A percentile compares a stretch with the other conserved stretches of the same genome.
These are phyloP conservation scores for Fagopyrum homotropicum DNA, from an alignment of 148 eudicot genomes.

Conservation along the genomic window DNA sequence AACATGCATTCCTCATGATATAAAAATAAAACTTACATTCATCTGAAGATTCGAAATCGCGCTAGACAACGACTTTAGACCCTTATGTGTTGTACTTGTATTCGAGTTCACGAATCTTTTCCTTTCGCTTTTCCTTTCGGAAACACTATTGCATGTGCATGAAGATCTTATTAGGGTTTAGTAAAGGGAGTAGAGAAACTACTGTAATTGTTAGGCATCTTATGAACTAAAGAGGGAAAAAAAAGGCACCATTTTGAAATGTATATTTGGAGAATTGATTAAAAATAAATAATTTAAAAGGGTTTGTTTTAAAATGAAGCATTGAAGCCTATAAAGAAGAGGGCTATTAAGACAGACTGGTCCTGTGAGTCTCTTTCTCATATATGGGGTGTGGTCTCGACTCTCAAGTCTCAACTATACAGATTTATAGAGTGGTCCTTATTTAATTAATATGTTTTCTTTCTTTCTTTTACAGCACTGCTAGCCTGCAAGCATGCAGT, in stretches of 20 bases:
- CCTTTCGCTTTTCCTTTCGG: not conserved
- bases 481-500: not conserved
- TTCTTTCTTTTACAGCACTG: constrained; percentile 9
- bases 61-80: constrained; percentile 11
- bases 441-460: not conserved
- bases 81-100: constrained; percentile 6
- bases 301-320: not conserved
- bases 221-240: not conserved
- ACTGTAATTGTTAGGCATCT: not conserved
- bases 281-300: no score
- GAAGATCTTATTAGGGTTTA: not conserved
- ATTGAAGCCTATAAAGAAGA: constrained; percentile 3
- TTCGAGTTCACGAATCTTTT: not conserved
- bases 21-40: not conserved
- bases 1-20: not conserved
- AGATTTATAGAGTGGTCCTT: constrained; percentile 1
- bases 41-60: constrained; percentile 1
- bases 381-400: constrained; percentile 4
- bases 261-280: no score
- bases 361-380: constrained; percentile 7
- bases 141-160: not conserved
- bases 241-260: not conserved
- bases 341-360: constrained; percentile 10
- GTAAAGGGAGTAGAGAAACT: not conserved
- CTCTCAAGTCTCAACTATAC: not conserved